Percentiles rank a stretch among this genome's conserved stretches.
Evolutionary conservation across 148 eudicot genomes (phyloP).

Genomic region (Rhododendron vialii): DNA sequence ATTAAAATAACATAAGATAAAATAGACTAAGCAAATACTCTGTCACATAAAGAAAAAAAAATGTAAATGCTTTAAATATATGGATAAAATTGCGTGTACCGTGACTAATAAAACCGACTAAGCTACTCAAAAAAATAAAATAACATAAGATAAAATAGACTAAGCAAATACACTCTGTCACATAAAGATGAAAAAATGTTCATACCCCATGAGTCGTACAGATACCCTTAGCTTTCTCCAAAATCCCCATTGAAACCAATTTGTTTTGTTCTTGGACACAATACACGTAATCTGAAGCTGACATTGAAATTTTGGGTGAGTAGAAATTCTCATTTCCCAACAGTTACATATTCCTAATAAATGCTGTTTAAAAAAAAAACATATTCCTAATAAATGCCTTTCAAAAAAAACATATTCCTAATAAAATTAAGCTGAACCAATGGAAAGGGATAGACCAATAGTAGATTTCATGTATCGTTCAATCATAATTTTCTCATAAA

Average conservation of each 20-base stretch:
- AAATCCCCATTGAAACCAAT: conserved; percentile 21
- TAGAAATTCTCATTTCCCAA: not conserved
- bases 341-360: not conserved
- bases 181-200: not conserved
- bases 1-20: too few species aligned
- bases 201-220: conserved; percentile 33
- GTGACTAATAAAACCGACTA: not conserved
- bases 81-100: not conserved
- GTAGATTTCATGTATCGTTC: not conserved
- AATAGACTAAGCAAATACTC: too few species aligned
- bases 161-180: not conserved
- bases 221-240: conserved; percentile 36
- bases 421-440: not conserved
- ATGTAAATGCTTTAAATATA: not conserved
- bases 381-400: not conserved
- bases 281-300: conserved; percentile 23
- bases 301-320: not conserved
- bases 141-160: not conserved
- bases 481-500: too few species aligned
- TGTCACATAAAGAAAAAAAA: too few species aligned
- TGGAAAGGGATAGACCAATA: too few species aligned
- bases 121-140: not conserved
- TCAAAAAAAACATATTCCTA: too few species aligned
- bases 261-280: conserved; percentile 21
- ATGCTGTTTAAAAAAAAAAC: too few species aligned